phyloP scores from a whole-genome alignment of 1,284 basidiomycete genomes.

The Rhodotorula sp. region DNA sequence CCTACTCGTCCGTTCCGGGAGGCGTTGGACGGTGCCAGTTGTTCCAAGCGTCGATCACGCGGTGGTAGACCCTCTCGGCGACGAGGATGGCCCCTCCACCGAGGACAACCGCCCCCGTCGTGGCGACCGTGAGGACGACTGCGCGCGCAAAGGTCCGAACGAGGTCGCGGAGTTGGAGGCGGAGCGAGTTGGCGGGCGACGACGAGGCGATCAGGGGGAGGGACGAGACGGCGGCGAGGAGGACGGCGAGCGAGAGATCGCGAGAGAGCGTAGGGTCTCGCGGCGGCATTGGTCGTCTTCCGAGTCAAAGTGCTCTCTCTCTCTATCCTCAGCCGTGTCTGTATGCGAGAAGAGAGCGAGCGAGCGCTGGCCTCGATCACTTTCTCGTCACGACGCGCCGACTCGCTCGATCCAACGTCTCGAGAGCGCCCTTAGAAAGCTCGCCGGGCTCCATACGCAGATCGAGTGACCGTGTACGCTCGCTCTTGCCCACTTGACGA shows the following conservation, averaged over 20 bases:
- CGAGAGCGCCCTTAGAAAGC: background rate
- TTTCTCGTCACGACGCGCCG: background rate
- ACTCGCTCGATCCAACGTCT: background rate
- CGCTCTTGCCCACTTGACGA: too few species aligned
- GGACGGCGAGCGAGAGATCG: conserved; percentile 20
- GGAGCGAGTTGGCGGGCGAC: conserved; percentile 8
- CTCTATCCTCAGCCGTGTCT: background rate
- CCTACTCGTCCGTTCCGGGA: background rate
- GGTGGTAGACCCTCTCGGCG: conserved; percentile 7
- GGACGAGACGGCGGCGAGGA: conserved; percentile 9
- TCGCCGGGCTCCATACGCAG: too few species aligned
- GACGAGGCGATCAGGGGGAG: conserved; percentile 24
- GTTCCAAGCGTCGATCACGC: background rate
- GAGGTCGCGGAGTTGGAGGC: conserved; percentile 14
- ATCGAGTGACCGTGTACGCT: too few species aligned
- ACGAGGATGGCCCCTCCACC: conserved; percentile 10
- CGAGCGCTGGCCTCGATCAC: background rate
- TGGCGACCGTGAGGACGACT: conserved; percentile 3
- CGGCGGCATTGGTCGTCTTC: background rate
- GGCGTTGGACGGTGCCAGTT: too few species aligned
- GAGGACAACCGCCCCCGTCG: conserved; percentile 14
- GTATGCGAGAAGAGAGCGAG: background rate
- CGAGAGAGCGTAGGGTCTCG: conserved; percentile 11
- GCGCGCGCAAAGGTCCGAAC: conserved; percentile 4
- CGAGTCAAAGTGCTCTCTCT: too few species aligned